These are phyloP conservation scores for Eucalyptus caleyi DNA, from an alignment of 345 rosid species.

Conservation along the genomic window DNA sequence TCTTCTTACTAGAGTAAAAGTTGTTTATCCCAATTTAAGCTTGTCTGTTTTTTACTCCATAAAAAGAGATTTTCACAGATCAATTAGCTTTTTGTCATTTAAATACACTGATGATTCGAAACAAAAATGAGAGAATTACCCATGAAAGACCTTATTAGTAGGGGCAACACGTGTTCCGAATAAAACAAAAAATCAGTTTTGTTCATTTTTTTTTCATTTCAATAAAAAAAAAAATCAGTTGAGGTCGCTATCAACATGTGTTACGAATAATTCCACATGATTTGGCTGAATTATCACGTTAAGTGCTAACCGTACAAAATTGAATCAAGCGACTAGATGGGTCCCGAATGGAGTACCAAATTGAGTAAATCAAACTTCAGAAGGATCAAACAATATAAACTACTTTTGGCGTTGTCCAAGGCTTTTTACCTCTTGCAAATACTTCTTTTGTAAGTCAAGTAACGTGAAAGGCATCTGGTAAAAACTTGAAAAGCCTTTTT, in stretches of 20 bases:
- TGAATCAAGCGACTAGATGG: background rate
- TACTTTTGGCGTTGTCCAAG: background rate
- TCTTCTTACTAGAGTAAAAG: no score
- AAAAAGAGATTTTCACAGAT: no score
- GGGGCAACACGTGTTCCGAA: background rate
- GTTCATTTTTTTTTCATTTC: background rate
- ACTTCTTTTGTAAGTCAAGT: background rate
- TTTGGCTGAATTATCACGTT: background rate
- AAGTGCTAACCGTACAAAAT: background rate
- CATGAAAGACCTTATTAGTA: background rate
- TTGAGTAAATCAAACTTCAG: background rate
- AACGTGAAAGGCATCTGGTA: background rate
- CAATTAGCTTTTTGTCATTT: no score
- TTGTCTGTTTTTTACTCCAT: no score
- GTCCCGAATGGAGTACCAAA: background rate
- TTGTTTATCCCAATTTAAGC: no score
- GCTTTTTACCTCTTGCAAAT: background rate
- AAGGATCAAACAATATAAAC: background rate
- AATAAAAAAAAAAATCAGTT: background rate
- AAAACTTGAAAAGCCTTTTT: background rate
- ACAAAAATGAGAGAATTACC: background rate
- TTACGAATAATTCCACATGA: background rate
- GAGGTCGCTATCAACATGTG: background rate
- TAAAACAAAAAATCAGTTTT: no score
- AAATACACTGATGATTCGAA: background rate